A percentile compares a stretch with the other conserved stretches of the same genome.
Conservation (phyloP, 208 protist genomes). For the Balamuthia mandrillaris region DNA sequence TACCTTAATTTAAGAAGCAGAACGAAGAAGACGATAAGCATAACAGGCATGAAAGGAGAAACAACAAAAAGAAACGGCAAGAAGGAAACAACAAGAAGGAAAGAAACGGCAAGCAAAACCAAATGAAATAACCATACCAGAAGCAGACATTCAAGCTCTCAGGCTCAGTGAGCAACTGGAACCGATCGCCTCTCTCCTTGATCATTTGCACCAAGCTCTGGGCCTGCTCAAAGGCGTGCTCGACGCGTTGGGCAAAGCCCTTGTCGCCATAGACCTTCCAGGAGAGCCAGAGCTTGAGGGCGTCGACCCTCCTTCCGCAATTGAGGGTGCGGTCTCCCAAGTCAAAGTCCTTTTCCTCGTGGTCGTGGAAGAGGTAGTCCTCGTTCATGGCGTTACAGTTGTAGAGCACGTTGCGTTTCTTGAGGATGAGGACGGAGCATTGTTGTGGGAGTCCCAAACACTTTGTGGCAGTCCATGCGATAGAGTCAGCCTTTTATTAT, state of each 20-base stretch:
- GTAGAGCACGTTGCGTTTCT: background rate
- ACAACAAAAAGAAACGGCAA: no score
- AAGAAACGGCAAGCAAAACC: no score
- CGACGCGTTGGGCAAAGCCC: background rate
- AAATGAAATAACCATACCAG: no score
- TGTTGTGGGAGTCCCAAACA: constrained; percentile 63
- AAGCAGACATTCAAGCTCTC: constrained; percentile 23
- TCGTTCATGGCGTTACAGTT: constrained; percentile 36
- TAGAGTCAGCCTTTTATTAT: constrained; percentile 51
- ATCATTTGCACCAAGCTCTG: background rate
- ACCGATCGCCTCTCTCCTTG: constrained; percentile 11
- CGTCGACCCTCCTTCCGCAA: constrained; percentile 43
- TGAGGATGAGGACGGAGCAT: constrained; percentile 62
- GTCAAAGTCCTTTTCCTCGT: constrained; percentile 28
- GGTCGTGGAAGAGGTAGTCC: constrained; percentile 53
- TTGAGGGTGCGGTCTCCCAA: constrained; percentile 50
- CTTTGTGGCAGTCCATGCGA: constrained; percentile 65
- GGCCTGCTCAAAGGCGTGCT: background rate
- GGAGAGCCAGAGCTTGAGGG: constrained; percentile 50
- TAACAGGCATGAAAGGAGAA: no score
- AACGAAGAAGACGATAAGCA: no score
- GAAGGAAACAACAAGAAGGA: no score
- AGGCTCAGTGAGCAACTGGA: constrained; percentile 12
- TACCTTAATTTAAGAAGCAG: no score
- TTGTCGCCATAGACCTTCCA: constrained; percentile 46